A percentile compares a stretch with the other conserved stretches of the same genome.
Evolutionary conservation across 2,329 filamentous ascomycete genomes (phyloP).

Genomic region (Exophiala lecanii-corni): DNA sequence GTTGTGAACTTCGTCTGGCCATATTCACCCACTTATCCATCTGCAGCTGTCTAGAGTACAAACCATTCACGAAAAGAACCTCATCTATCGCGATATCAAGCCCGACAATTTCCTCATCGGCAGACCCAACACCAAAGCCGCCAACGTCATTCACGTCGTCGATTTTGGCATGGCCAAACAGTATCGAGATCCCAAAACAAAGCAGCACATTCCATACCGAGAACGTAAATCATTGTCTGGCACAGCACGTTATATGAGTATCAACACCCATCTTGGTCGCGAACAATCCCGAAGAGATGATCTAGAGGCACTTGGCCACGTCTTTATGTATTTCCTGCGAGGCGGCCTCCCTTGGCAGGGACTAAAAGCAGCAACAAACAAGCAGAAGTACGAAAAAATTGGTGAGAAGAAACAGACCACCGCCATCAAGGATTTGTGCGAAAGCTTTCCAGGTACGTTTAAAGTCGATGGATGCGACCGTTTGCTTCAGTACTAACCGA

Average conservation of each 20-base stretch:
- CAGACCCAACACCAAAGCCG: constrained; percentile 83
- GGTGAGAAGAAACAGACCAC: constrained; percentile 99
- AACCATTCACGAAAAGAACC: constrained; percentile 96
- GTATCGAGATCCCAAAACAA: constrained; percentile 97
- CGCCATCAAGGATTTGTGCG: constrained; percentile 91
- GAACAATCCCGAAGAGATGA: constrained; percentile 96
- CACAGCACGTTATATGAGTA: constrained; percentile 98
- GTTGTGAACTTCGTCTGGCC: constrained; percentile 20
- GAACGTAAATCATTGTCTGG: constrained; percentile 96
- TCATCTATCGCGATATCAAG: constrained; percentile 99
- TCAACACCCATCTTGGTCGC: constrained; percentile 95
- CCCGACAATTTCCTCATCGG: constrained; percentile 99
- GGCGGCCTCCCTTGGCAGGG: constrained; percentile 65
- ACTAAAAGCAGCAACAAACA: constrained; percentile 65
- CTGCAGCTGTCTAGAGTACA: constrained; percentile 78
- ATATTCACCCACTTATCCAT: constrained; percentile 27
- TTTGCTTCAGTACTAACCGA: constrained; percentile 29
- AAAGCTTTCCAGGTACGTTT: constrained; percentile 72
- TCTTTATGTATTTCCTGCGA: constrained; percentile 66
- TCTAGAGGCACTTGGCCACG: constrained; percentile 73
- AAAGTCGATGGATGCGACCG: not conserved
- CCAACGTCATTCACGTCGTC: constrained; percentile 96
- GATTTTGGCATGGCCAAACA: constrained; percentile 99
- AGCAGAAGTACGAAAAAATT: constrained; percentile 99
- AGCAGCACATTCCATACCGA: constrained; percentile 96